Evolutionary conservation across 2,329 filamentous ascomycete species (phyloP), one percentile per base, ranked within the genome.

Genomic region (Tolypocladium ovalisporum): DNA sequence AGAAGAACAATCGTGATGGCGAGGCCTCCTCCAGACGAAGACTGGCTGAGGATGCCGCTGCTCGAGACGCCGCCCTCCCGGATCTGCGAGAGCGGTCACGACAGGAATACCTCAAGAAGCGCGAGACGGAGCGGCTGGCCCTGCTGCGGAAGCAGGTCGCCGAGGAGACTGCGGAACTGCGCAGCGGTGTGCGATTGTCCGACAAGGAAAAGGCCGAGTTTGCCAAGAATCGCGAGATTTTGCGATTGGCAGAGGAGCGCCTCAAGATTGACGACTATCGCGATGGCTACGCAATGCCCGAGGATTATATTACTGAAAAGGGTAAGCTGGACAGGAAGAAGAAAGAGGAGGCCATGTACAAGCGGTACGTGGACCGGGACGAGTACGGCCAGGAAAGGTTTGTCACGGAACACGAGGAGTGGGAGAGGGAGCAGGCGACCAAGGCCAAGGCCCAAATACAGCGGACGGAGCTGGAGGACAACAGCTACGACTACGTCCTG

Each of bases 261-360:
- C 76, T 93, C 57, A 83, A 83, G 49, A 96, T 99, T 62, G 92
- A 97, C 68, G 93, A 97, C 64, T 86, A 96, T 70, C 82, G 87
- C 24, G 92, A 97, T 74, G 93, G 93, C 2, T 99, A 97, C 73
- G 82, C 87, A 62, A 86, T 99, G 76, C 94, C 93, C 0, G 92
- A 97, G 62, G 91, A 97, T 69, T 96, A 96, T 68, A 93, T 96
- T 61, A 96, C 89, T 0, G 91, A 95, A 69, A 92, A 93, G 72
- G 91, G 90, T 27, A 94, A 95, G 67, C 86, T 96, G 61, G 89
- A 96, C 68, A 81, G 81, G 64, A 91, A 88, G 69, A 88, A 89
- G 69, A 97, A 97, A 70, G 84, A 94, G 61, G 89, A 95, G 29
- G 90, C 89, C 0, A 79, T 99, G 13, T 96, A 96, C 73, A 92